Percentiles rank a stretch among this genome's conserved stretches.
Conservation (phyloP, 106 monocot genomes). For the Allium fistulosum region DNA sequence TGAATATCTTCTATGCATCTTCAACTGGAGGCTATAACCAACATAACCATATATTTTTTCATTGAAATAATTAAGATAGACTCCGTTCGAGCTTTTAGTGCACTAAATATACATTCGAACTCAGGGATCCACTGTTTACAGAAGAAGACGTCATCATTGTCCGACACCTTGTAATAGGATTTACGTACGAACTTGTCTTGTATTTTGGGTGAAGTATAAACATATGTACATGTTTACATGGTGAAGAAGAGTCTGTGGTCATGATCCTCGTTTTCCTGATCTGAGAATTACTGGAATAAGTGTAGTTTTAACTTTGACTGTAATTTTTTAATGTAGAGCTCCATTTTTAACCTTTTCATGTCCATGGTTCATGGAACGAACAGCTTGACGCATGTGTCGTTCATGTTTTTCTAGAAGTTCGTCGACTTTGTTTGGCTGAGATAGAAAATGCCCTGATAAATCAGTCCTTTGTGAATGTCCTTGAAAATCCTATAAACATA, state of each 20-base stretch:
- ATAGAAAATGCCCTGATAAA: conserved; percentile 57
- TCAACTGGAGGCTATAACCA: too few species aligned
- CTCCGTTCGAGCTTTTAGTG: too few species aligned
- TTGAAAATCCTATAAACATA: conserved; percentile 3
- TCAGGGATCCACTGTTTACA: too few species aligned
- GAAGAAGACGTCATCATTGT: too few species aligned
- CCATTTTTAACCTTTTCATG: conserved; percentile 30
- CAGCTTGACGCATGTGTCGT: conserved; percentile 49
- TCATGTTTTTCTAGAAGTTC: conserved; percentile 54
- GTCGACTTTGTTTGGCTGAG: conserved; percentile 41
- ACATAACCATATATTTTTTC: too few species aligned
- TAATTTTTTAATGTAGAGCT: not conserved
- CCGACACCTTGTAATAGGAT: too few species aligned
- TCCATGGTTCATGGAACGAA: conserved; percentile 41
- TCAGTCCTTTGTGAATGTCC: not conserved
- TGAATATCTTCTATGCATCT: too few species aligned
- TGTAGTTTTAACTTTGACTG: too few species aligned
- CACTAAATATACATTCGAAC: too few species aligned
- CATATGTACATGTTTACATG: not conserved
- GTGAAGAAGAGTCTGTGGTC: not conserved
- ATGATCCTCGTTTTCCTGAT: not conserved
- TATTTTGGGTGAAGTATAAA: not conserved
- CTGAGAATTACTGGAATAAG: too few species aligned
- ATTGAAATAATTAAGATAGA: too few species aligned
- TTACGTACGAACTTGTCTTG: too few species aligned